Conservation (phyloP, 2,329 filamentous ascomycete species). For the Davidsoniella neocaledoniae region DNA sequence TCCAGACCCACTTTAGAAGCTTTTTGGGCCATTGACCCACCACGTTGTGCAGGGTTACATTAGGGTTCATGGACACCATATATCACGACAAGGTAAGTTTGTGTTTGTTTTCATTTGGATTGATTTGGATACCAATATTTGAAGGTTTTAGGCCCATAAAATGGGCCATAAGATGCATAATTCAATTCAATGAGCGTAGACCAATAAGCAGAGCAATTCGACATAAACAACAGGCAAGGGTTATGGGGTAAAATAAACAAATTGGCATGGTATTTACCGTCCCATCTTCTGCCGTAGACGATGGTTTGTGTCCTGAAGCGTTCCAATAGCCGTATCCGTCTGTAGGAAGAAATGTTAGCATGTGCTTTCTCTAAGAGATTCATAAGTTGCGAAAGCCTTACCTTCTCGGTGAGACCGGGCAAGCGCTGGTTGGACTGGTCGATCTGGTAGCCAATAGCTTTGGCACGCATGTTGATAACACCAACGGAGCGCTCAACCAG, state of each 20-base stretch:
- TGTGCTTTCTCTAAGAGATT: not conserved
- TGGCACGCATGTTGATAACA: slow-evolving; percentile 58
- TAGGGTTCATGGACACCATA: too few species aligned
- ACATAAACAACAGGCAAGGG: not conserved
- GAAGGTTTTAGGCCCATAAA: not conserved
- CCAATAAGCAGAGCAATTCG: not conserved
- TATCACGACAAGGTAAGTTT: too few species aligned
- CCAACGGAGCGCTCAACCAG: slow-evolving; percentile 55
- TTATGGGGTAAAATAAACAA: not conserved
- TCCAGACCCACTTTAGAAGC: too few species aligned
- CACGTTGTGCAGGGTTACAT: too few species aligned
- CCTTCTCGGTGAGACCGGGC: slow-evolving; percentile 54
- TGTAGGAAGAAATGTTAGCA: slow-evolving; percentile 21
- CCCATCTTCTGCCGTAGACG: slow-evolving; percentile 12
- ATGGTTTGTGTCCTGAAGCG: slow-evolving; percentile 11
- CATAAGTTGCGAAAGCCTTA: slow-evolving; percentile 21
- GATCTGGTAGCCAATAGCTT: slow-evolving; percentile 64
- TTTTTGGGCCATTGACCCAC: too few species aligned
- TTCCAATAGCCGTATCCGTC: slow-evolving; percentile 52
- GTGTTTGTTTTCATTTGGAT: too few species aligned
- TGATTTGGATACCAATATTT: too few species aligned
- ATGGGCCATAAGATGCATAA: not conserved
- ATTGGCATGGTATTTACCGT: not conserved
- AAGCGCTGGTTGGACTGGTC: slow-evolving; percentile 40
- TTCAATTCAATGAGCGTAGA: slow-evolving; percentile 4